Evolutionary conservation across 2,329 filamentous ascomycete genomes (phyloP).

Genomic region (Cordyceps cicadae): DNA sequence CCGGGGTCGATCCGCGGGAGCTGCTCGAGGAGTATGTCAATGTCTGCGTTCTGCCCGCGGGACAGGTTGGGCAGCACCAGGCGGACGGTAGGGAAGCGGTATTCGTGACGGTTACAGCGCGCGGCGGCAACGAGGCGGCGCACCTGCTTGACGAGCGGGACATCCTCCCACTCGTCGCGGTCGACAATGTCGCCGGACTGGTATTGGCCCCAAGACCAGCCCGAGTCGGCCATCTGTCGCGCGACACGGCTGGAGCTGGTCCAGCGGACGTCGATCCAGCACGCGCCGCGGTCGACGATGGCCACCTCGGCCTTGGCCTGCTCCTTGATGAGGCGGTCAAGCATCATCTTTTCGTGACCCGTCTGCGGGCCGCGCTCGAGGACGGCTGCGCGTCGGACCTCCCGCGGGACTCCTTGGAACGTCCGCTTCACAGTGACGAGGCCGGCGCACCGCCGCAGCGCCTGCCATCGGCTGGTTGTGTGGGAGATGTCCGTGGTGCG

Average conservation of each 20-base stretch:
- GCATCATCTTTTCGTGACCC: constrained; percentile 20
- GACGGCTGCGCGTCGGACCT: constrained; percentile 19
- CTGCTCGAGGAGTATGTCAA: constrained; percentile 27
- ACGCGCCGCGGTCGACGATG: constrained; percentile 26
- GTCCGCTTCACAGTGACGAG: constrained; percentile 25
- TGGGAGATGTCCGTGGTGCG: constrained; percentile 19
- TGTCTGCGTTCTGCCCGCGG: constrained; percentile 20
- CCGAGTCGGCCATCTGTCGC: constrained; percentile 32
- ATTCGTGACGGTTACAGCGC: constrained; percentile 28
- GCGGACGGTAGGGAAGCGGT: constrained; percentile 27
- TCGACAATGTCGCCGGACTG: constrained; percentile 23
- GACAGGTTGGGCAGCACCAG: constrained; percentile 27
- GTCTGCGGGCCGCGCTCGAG: constrained; percentile 10
- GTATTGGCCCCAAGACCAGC: constrained; percentile 34
- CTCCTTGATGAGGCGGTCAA: constrained; percentile 26
- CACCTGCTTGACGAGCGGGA: constrained; percentile 25
- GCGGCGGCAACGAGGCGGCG: constrained; percentile 29
- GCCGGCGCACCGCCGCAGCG: constrained; percentile 24
- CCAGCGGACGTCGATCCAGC: constrained; percentile 27
- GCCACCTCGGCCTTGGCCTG: constrained; percentile 27
- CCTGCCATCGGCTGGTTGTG: constrained; percentile 22
- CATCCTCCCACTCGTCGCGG: constrained; percentile 27
- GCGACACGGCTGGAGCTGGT: constrained; percentile 26
- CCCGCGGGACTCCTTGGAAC: constrained; percentile 25
- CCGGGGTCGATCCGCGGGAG: constrained; percentile 22